Conservation (phyloP, 805 yeast species). For the Cyberlindnera mycetangii region DNA sequence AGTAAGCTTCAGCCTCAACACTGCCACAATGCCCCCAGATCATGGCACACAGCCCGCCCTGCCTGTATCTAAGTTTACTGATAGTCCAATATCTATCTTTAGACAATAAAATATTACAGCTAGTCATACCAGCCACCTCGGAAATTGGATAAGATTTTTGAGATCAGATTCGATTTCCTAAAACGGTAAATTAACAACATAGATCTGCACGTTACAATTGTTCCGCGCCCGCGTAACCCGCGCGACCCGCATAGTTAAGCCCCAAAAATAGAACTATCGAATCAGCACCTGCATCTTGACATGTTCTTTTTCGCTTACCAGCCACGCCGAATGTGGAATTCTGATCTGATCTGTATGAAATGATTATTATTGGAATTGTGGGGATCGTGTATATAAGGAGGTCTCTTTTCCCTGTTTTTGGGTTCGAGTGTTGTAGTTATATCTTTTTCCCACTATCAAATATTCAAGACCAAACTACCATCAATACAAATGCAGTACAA, state of each 20-base stretch:
- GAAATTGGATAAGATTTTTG: neutral
- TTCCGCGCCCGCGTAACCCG: neutral
- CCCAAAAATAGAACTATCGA: neutral
- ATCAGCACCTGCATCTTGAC: neutral
- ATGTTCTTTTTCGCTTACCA: neutral
- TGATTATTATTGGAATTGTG: neutral
- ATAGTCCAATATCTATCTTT: neutral
- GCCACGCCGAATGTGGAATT: slow-evolving; percentile 12
- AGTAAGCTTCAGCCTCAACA: too few relatives aligned
- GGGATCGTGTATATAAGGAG: slow-evolving; percentile 6
- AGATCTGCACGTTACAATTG: too few relatives aligned
- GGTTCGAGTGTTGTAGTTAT: neutral
- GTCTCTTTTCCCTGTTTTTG: neutral
- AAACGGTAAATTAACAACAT: neutral
- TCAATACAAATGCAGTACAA: slow-evolving; percentile 38
- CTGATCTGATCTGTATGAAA: slow-evolving; percentile 13
- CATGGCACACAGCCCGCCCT: neutral
- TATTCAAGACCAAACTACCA: neutral
- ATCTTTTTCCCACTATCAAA: neutral
- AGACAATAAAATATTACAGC: neutral
- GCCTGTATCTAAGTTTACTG: too few relatives aligned
- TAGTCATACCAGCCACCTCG: neutral
- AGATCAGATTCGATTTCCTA: neutral
- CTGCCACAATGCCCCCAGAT: too few relatives aligned
- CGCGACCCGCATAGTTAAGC: neutral